phyloP scores from a whole-genome alignment of 495 filamentous ascomycete species.

The Talaromyces nanjingensis region DNA sequence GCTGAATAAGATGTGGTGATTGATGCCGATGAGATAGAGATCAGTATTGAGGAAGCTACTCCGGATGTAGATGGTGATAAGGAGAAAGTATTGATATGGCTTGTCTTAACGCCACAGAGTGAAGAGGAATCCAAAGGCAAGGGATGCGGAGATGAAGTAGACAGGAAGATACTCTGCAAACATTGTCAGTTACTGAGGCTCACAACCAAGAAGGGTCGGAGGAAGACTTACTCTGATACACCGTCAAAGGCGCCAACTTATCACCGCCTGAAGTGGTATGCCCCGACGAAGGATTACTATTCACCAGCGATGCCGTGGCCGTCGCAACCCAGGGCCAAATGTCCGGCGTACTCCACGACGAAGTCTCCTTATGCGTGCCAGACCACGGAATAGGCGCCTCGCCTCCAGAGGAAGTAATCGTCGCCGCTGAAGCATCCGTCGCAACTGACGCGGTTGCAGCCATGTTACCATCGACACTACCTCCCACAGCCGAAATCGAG shows the following conservation, averaged over 20 bases:
- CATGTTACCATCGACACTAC: slow-evolving; percentile 51
- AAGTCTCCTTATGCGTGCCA: slow-evolving; percentile 53
- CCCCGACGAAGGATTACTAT: slow-evolving; percentile 64
- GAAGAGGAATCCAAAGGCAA: slow-evolving; percentile 41
- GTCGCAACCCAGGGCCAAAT: slow-evolving; percentile 55
- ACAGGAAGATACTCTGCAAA: slow-evolving; percentile 39
- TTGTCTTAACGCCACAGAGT: slow-evolving; percentile 27
- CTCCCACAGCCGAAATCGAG: slow-evolving; percentile 72
- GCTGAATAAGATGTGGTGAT: slow-evolving; percentile 4
- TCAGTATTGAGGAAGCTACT: background rate
- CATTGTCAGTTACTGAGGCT: background rate
- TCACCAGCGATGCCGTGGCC: slow-evolving; percentile 33
- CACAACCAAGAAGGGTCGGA: slow-evolving; percentile 14
- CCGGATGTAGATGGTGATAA: background rate
- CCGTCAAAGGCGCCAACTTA: slow-evolving; percentile 36
- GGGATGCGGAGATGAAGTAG: slow-evolving; percentile 38
- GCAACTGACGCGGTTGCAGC: slow-evolving; percentile 19
- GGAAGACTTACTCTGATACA: slow-evolving; percentile 40
- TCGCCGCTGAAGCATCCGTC: slow-evolving; percentile 38
- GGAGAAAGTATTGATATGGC: too few species aligned
- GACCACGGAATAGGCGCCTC: slow-evolving; percentile 54
- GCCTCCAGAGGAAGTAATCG: slow-evolving; percentile 47
- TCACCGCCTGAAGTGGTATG: slow-evolving; percentile 65
- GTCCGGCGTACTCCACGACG: slow-evolving; percentile 42
- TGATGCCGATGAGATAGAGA: background rate